Evolutionary conservation across 805 yeast species (phyloP).

Genomic region (Ogataea pilisensis): DNA sequence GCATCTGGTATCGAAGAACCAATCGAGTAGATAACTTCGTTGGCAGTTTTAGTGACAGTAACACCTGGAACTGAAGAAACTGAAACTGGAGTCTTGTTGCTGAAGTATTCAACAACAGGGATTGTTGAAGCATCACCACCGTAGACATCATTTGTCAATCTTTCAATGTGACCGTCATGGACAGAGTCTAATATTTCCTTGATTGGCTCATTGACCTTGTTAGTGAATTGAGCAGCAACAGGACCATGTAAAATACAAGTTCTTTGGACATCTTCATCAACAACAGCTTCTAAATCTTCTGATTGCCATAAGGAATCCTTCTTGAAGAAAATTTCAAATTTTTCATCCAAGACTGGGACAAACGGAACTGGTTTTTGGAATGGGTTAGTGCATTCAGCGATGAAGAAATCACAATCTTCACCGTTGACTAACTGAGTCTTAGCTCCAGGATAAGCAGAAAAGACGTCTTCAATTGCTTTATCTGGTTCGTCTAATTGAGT

Average conservation of each 20-base stretch:
- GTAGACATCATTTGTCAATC: conserved; percentile 66
- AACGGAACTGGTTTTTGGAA: conserved; percentile 96
- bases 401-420: conserved; percentile 92
- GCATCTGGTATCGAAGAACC: conserved; percentile 31
- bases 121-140: conserved; percentile 63
- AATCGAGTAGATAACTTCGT: conserved; percentile 35
- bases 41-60: conserved; percentile 27
- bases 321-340: conserved; percentile 94
- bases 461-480: conserved; percentile 53
- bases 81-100: conserved; percentile 51
- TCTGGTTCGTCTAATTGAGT: conserved; percentile 66
- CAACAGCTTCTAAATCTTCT: conserved; percentile 93
- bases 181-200: conserved; percentile 82
- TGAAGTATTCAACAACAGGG: conserved; percentile 88
- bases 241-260: conserved; percentile 99
- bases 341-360: conserved; percentile 90
- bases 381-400: conserved; percentile 77
- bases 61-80: conserved; percentile 38
- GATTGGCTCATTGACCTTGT: conserved; percentile 86
- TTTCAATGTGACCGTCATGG: conserved; percentile 84
- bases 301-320: conserved; percentile 99
- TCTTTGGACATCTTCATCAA: conserved; percentile 93
- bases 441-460: conserved; percentile 68
- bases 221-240: conserved; percentile 92
- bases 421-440: conserved; percentile 82